Conservation (phyloP, 2,329 filamentous ascomycete species). For the Scolecobasidium constrictum region DNA sequence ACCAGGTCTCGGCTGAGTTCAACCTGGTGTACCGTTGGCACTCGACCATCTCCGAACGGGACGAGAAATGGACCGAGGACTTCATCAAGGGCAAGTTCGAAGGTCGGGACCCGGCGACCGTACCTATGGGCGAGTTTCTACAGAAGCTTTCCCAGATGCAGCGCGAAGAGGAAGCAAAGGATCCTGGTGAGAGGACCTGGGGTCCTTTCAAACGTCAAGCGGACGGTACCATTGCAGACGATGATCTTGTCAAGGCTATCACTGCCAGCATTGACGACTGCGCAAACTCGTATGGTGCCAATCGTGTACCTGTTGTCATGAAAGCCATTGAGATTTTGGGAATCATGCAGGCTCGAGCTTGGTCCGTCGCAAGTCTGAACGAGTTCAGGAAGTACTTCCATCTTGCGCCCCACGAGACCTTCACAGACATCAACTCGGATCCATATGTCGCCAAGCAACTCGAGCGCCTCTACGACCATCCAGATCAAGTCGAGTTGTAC, state of each 20-base stretch:
- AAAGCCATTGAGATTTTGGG: constrained; percentile 69
- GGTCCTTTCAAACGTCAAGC: constrained; percentile 51
- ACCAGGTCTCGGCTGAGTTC: constrained; percentile 79
- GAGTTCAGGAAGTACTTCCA: constrained; percentile 79
- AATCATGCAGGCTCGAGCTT: constrained; percentile 64
- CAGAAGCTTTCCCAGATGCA: constrained; percentile 27
- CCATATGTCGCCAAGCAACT: constrained; percentile 57
- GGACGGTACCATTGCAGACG: constrained; percentile 62
- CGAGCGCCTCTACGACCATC: constrained; percentile 53
- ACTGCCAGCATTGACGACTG: constrained; percentile 61
- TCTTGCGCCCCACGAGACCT: constrained; percentile 62
- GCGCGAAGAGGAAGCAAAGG: constrained; percentile 39
- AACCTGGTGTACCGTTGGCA: constrained; percentile 86
- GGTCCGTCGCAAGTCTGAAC: constrained; percentile 70
- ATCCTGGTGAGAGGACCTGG: constrained; percentile 61
- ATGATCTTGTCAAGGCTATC: constrained; percentile 64
- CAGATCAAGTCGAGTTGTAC: constrained; percentile 71
- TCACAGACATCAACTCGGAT: constrained; percentile 77
- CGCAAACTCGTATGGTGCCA: constrained; percentile 48
- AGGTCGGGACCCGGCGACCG: constrained; percentile 29
- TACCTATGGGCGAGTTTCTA: constrained; percentile 16
- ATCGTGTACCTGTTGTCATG: constrained; percentile 64
- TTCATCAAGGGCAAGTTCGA: constrained; percentile 25
- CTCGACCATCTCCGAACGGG: constrained; percentile 61
- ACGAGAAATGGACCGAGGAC: constrained; percentile 70